A percentile compares a stretch with the other conserved stretches of the same genome.
phyloP scores from a whole-genome alignment of 1,284 basidiomycete species.

The Malassezia globosa region DNA sequence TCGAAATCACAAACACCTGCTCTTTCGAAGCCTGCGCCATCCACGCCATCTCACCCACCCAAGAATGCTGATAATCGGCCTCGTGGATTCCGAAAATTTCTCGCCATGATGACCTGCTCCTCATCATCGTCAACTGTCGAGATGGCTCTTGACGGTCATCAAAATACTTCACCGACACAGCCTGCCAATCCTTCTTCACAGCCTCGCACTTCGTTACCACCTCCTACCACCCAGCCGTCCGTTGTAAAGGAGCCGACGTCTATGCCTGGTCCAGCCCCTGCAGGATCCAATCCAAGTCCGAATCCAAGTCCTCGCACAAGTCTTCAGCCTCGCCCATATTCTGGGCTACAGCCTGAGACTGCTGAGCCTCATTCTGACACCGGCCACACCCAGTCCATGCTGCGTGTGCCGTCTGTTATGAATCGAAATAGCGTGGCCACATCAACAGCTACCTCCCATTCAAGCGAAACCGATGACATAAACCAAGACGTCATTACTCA shows the following conservation, averaged over 20 bases:
- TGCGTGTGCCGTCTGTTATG: background rate
- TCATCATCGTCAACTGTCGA: conserved; percentile 1
- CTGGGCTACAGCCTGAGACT: background rate
- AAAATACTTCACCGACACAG: background rate
- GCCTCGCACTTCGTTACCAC: background rate
- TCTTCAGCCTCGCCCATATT: background rate
- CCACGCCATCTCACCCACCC: no score
- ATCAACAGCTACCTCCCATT: conserved; percentile 7
- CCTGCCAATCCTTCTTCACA: background rate
- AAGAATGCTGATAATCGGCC: background rate
- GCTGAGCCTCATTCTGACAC: background rate
- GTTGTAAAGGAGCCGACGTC: background rate
- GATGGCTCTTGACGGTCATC: background rate
- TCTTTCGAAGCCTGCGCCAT: background rate
- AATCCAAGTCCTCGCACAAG: no score
- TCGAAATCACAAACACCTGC: no score
- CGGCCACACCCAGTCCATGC: conserved; percentile 8
- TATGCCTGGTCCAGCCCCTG: background rate
- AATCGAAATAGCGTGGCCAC: conserved; percentile 3
- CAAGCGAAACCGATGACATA: conserved; percentile 44
- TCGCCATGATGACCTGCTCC: conserved; percentile 14
- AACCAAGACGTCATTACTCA: conserved; percentile 49
- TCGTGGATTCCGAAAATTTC: background rate
- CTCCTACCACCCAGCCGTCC: no score
- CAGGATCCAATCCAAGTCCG: background rate